Evolutionary conservation across 192 early-diverging fungal genomes (phyloP).

Genomic region (Fimicolochytrium jonesii): DNA sequence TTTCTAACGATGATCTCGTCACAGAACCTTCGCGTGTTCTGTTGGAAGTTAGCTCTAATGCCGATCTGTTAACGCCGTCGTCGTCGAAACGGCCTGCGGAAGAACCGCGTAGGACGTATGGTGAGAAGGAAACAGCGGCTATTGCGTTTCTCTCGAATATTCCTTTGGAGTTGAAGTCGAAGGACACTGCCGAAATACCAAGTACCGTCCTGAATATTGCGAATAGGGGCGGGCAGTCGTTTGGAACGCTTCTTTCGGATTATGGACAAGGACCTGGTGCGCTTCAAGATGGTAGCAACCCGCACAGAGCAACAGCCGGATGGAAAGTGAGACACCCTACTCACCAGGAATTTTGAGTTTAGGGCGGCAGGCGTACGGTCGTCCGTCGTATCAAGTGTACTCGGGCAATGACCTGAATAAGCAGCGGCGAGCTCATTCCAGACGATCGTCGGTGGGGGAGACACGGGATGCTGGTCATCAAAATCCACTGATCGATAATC

Average conservation of each 20-base stretch:
- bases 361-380: background rate
- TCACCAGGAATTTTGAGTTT: background rate
- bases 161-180: background rate
- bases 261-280: background rate
- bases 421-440: slow-evolving; percentile 1
- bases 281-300: no score
- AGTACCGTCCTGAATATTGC: background rate
- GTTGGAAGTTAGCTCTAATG: no score
- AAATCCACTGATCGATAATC: slow-evolving; percentile 4
- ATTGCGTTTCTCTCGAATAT: slow-evolving; percentile 21
- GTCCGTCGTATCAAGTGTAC: slow-evolving; percentile 16
- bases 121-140: slow-evolving; percentile 13
- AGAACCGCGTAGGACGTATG: background rate
- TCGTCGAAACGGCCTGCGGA: background rate
- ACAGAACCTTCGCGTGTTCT: no score
- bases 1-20: background rate
- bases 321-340: background rate
- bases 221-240: background rate
- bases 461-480: background rate
- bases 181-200: background rate
- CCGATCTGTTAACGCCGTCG: no score
- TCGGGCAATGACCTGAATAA: slow-evolving; percentile 14
- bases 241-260: background rate
- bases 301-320: no score
- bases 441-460: background rate